These are phyloP conservation scores for Inga oerstediana DNA, from an alignment of 306 rosid genomes.

Conservation along the genomic window DNA sequence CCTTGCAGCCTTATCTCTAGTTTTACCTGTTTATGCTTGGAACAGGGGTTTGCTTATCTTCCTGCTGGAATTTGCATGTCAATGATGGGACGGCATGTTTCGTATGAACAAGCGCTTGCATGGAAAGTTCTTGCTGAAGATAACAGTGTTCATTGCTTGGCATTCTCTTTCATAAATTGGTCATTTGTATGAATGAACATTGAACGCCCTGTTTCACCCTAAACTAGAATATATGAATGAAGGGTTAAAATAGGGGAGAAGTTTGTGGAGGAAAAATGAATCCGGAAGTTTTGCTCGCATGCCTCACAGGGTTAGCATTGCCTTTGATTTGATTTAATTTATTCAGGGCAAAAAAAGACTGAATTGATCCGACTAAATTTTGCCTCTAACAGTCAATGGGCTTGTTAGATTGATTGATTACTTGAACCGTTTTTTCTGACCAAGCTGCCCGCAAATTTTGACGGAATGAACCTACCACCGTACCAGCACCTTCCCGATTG, in stretches of 20 bases:
- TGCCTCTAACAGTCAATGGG: not conserved
- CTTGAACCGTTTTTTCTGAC: not conserved
- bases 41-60: conserved; percentile 80
- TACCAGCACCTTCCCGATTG: too few species aligned
- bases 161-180: conserved; percentile 93
- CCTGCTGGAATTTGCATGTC: conserved; percentile 94
- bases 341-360: conserved; percentile 37
- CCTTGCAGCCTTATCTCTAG: not conserved
- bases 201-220: conserved; percentile 18
- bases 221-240: conserved; percentile 15
- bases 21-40: not conserved
- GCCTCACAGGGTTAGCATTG: conserved; percentile 47
- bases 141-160: conserved; percentile 78
- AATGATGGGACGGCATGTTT: conserved; percentile 83
- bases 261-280: conserved; percentile 28
- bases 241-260: conserved; percentile 10
- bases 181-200: conserved; percentile 78
- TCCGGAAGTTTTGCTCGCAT: conserved; percentile 50
- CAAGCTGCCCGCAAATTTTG: not conserved
- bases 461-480: not conserved
- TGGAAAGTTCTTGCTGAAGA: conserved; percentile 94
- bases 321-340: conserved; percentile 58
- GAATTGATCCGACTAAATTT: not conserved
- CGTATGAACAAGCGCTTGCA: conserved; percentile 89
- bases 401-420: not conserved